Evolutionary conservation across 2,329 filamentous ascomycete genomes (phyloP).

Genomic region (Teratosphaeriaceae sp.): DNA sequence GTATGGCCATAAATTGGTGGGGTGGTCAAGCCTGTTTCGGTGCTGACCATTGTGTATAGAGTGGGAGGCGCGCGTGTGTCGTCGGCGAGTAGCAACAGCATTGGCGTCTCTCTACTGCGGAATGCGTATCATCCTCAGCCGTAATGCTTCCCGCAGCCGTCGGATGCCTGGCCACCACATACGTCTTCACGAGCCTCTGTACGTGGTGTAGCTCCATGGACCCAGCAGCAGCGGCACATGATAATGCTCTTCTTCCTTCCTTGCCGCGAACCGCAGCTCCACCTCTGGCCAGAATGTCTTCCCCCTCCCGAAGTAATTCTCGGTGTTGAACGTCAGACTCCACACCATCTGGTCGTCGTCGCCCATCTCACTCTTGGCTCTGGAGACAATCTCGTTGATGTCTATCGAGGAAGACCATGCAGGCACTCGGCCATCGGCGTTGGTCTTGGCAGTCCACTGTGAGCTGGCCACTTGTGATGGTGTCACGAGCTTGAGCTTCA

Average conservation of each 20-base stretch:
- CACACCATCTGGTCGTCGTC: slow-evolving; percentile 48
- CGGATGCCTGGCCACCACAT: no score
- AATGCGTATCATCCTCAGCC: no score
- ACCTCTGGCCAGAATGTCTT: slow-evolving; percentile 54
- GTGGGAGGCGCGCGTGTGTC: no score
- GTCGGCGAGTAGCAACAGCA: no score
- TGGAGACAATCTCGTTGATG: slow-evolving; percentile 33
- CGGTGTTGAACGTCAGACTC: slow-evolving; percentile 67
- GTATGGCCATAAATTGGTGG: no score
- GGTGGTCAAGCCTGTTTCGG: no score
- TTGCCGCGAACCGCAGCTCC: slow-evolving; percentile 47
- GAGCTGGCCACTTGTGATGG: slow-evolving; percentile 29
- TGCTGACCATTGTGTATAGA: no score
- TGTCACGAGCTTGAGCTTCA: slow-evolving; percentile 51
- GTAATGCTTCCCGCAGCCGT: no score
- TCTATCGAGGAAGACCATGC: slow-evolving; percentile 52
- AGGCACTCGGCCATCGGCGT: slow-evolving; percentile 68
- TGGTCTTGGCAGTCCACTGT: slow-evolving; percentile 61
- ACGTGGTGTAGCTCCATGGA: slow-evolving; percentile 76
- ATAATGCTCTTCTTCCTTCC: slow-evolving; percentile 54
- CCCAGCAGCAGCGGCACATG: slow-evolving; percentile 73
- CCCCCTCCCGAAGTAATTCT: slow-evolving; percentile 58
- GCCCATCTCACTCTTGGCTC: slow-evolving; percentile 24
- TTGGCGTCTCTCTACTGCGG: no score
- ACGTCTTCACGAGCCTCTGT: slow-evolving; percentile 65